Evolutionary conservation across 805 yeast species (phyloP), one percentile per base, ranked within the genome.

Genomic region (Saccharomyces jurei): DNA sequence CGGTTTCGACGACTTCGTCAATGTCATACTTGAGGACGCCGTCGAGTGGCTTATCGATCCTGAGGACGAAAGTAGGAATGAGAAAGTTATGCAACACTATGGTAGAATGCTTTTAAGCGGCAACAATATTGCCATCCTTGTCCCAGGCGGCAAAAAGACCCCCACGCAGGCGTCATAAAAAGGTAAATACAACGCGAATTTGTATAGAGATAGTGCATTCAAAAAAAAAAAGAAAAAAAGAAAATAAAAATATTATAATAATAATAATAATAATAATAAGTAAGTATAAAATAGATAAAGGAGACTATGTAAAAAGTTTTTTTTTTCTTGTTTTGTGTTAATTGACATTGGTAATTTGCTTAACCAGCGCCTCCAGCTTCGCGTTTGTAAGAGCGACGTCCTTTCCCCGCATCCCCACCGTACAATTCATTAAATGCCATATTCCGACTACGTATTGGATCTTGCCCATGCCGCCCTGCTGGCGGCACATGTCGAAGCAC

Each of bases 1-100:
- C 29, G 98, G 98, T 1, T 92, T 92, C 70, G 99, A 94, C 68
- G 98, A 94, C 71, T 92, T 86, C 63, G 97, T 94, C 56, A 94
- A 89, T 67, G 83, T 91, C 71, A 96, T 94, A 10, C 77, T 94
- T 52, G 87, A 87, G 62, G 84, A 91, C 62, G 97, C 69, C 13
- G 62, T 62, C 2, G 71, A 67, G 52, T 68, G 66, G 58, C 59
- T 55, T 21, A 54, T 57, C 32, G 58, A 54, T 26, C 56, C 52
- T n/a, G 56, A 54, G n/a, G 56, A 50, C 41, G 63, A 67, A 46
- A 36, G 22, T 11, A n/a, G 13, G 9, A 80, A 77, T 52, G 73
- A 69, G 46, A 77, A 76, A 36, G 78, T 78, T 4, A 65, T 68
- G 54, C 71, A 75, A 46, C 76, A 73, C 32, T 76, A 74, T 22